Base-by-base conservation (phyloP, 345 rosid genomes). In the Bruguiera parviflora region DNA sequence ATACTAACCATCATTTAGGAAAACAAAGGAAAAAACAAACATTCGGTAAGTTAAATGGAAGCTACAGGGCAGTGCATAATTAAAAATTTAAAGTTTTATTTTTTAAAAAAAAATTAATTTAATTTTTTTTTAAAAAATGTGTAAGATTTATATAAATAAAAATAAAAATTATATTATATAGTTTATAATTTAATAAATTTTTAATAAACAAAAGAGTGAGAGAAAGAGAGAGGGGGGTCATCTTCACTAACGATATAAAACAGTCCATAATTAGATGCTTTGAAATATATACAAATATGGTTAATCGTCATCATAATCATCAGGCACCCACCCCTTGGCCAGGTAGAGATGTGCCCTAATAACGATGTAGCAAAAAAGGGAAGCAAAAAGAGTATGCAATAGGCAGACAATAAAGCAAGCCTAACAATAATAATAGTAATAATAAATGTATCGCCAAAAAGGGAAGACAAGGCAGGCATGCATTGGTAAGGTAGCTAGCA, bases 241-340 rank as follows among this genome's bases (percentile, higher is more conserved):
- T 64, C 53, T 65, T 32, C 58, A 49, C 35, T 47, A 57, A 11
- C 2, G 22, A 57, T 1, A 71, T 64, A 64, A 63, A 9, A 59
- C 58, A 24, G 1, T 47, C 19, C 69, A 24, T 58, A 60, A 65
- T 72, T 72, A 65, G 39, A 62, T 71, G 58, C 46, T 29, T 56
- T 11, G 31, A 63, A 56, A 47, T 71, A 65, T 65, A 31, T 65
- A 72, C 65, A 65, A 65, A 72, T 58, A 58, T 47, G 22, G 65
- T 57, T 58, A 58, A 65, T 71, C 27, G 22, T 28, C 8, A 71
- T 57, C n/a, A 71, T 29, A 7, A 64, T 64, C 68, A 43, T 15
- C 55, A n/a, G 13, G 59, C 63, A 37, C 43, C 73, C 63, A 37
- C 43, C 73, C 18, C 58, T 19, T 46, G 69, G 33, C 43, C 69